Evolutionary conservation across 352 stramenopile species (phyloP).

Genomic region (Globisporangium irregulare): DNA sequence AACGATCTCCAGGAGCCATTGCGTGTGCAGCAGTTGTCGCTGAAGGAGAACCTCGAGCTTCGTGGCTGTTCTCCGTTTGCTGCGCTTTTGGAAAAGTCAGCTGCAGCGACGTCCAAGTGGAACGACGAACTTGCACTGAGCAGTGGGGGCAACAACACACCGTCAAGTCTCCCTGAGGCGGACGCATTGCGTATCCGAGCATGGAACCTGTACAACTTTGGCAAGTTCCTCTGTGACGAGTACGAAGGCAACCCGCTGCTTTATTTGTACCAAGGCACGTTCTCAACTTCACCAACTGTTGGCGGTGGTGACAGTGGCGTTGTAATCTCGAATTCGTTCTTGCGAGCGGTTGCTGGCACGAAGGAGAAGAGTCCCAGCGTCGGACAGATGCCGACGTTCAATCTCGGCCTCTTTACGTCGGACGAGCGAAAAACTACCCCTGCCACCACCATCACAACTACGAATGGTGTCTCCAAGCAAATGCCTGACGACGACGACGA

Average conservation of each 20-base stretch:
- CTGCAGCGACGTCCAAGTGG: slow-evolving; percentile 19
- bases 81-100: slow-evolving; percentile 20
- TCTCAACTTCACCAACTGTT: slow-evolving; percentile 29
- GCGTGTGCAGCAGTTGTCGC: slow-evolving; percentile 37
- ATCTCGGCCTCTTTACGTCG: slow-evolving; percentile 28
- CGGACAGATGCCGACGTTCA: slow-evolving; percentile 22
- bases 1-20: slow-evolving; percentile 25
- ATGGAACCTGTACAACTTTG: slow-evolving; percentile 65
- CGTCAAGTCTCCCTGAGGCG: slow-evolving; percentile 30
- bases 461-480: slow-evolving; percentile 14
- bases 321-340: slow-evolving; percentile 20
- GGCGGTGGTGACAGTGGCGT: background rate
- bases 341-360: slow-evolving; percentile 10
- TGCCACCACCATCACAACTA: background rate
- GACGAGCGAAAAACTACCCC: slow-evolving; percentile 3
- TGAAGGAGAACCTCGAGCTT: slow-evolving; percentile 79
- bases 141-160: slow-evolving; percentile 11
- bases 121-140: slow-evolving; percentile 21
- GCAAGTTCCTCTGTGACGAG: slow-evolving; percentile 52
- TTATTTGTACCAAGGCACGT: slow-evolving; percentile 40
- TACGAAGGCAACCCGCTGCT: slow-evolving; percentile 63
- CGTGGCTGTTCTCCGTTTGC: slow-evolving; percentile 61
- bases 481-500: slow-evolving; percentile 56
- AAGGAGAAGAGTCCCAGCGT: slow-evolving; percentile 5
- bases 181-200: slow-evolving; percentile 50